Base-by-base conservation (phyloP, 1,284 basidiomycete species). In the Entoloma clypeatum region DNA sequence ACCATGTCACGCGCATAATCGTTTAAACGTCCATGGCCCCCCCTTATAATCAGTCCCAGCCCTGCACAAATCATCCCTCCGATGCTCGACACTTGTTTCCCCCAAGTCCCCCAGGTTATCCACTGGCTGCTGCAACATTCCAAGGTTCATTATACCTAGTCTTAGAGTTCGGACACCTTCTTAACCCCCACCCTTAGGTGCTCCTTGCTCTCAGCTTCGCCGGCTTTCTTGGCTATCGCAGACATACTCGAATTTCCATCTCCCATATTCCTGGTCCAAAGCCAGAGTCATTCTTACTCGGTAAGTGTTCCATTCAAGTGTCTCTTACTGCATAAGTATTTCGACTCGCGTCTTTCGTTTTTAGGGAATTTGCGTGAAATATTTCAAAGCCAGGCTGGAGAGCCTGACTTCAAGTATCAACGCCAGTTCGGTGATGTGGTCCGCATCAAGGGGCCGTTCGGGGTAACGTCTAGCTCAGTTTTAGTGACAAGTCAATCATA, bases 321-420 rank as follows among this genome's bases (percentile, higher is more conserved):
- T 19, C 21, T 13, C 5, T 7, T 34, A 21, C 6, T 19, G 30
- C 17, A 17, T 8, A 13, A 14, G 25, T 22, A 9, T 7, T 30
- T 19, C 4, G 19, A 5, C 13, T 25, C 13, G 17, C 16, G 17
- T 43, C 4, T 35, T n/a, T 27, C 24, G 2, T 14, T 42, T 41
- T 1, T 51, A 77, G 75, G 76, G 3, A 72, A 75, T 44, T 58
- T 77, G 11, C 64, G 64, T 17, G 69, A 77, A 49, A 57, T 75
- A 21, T 71, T 72, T 50, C 71, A 73, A 44, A 69, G 67, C 43
- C 68, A 74, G 50, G 73, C 65, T 7, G 75, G 68, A 3, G 63
- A 63, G 11, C 67, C 67, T 8, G 76, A 79, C 46, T 72, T 76
- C 52, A 71, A 67, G 51, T 76, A 73, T 60, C 69, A 72, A 48